Evolutionary conservation across 148 eudicot genomes (phyloP).

Genomic region (Fagopyrum esculentum): DNA sequence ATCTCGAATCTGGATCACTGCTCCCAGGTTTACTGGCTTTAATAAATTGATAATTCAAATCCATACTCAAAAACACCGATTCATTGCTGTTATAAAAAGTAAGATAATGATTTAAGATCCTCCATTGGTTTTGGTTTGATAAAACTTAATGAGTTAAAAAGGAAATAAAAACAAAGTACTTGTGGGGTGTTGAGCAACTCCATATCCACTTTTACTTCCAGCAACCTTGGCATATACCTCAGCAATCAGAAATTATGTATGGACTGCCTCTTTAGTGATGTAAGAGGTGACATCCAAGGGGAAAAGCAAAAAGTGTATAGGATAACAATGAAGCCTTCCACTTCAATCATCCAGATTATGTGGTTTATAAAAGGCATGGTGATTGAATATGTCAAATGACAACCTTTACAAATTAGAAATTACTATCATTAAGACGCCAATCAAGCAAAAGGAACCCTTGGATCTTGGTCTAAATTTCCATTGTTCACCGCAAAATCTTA

Average conservation of each 20-base stretch:
- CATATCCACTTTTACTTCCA: neutral
- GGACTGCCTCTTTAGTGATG: neutral
- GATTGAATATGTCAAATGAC: neutral
- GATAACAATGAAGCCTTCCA: neutral
- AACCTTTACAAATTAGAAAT: neutral
- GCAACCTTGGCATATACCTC: neutral
- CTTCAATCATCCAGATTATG: neutral
- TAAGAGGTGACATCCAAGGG: neutral
- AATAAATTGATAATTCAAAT: neutral
- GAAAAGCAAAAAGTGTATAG: neutral
- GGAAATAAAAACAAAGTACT: neutral
- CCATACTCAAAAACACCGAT: neutral
- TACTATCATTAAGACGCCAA: neutral
- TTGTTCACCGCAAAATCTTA: neutral
- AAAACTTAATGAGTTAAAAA: neutral
- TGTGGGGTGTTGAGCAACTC: neutral
- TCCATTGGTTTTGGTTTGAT: neutral
- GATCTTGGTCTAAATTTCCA: neutral
- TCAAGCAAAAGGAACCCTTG: neutral
- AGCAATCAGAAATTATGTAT: neutral
- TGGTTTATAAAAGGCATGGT: neutral
- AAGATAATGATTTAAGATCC: neutral
- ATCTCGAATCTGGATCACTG: neutral
- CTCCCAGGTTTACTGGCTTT: slow-evolving; percentile 1
- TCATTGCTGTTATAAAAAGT: neutral